Percentiles rank a stretch among this genome's conserved stretches.
These are phyloP conservation scores for Hydrangea macrophylla DNA, from an alignment of 148 eudicot species.

Conservation along the genomic window DNA sequence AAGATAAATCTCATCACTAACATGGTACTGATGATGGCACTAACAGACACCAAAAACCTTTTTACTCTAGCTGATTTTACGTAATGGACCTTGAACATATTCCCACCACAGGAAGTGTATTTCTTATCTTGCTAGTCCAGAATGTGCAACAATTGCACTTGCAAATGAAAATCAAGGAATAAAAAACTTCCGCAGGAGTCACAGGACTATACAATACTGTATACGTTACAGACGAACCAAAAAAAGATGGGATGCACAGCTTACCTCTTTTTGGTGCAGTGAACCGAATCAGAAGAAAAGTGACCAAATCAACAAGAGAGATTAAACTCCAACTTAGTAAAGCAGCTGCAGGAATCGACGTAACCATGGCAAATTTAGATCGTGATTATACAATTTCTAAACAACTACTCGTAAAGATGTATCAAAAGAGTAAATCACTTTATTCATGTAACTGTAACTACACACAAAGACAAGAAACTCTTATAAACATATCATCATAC, in stretches of 20 bases:
- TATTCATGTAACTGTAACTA: no score
- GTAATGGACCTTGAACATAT: background rate
- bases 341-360: conserved; percentile 73
- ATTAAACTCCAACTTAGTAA: conserved; percentile 85
- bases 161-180: background rate
- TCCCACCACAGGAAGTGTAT: background rate
- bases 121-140: background rate
- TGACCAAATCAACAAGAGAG: conserved; percentile 67
- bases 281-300: conserved; percentile 63
- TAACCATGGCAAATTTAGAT: no score
- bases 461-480: no score
- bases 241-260: conserved; percentile 8
- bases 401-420: no score
- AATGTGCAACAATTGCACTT: background rate
- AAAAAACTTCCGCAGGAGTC: background rate
- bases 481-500: background rate
- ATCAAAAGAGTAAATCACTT: no score
- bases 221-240: background rate
- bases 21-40: no score
- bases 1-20: background rate
- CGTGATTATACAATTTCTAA: no score
- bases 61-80: background rate
- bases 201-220: background rate
- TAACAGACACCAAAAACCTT: background rate
- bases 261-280: conserved; percentile 68